A percentile compares a stretch with the other conserved stretches of the same genome.
Evolutionary conservation across 805 yeast species (phyloP).

Genomic region (Ogataea paradorogensis): DNA sequence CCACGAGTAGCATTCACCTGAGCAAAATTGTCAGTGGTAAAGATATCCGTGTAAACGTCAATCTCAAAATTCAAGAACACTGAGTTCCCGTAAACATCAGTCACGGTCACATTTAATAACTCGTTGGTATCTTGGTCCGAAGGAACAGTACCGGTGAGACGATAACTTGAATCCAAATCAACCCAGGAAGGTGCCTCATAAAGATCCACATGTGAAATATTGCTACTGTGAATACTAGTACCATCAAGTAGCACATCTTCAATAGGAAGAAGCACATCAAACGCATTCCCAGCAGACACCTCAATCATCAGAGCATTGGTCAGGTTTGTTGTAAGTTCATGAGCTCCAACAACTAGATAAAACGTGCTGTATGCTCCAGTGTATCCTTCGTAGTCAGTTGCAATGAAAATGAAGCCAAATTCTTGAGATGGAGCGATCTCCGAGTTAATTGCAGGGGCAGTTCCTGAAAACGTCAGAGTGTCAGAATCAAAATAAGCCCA

Average conservation of each 20-base stretch:
- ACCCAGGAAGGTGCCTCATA: conserved; percentile 62
- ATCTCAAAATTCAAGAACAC: conserved; percentile 58
- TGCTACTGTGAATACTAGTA: conserved; percentile 39
- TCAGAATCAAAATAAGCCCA: conserved; percentile 75
- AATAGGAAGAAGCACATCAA: conserved; percentile 61
- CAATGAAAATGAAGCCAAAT: conserved; percentile 70
- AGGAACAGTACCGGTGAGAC: conserved; percentile 59
- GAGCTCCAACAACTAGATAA: conserved; percentile 81
- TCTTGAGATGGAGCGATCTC: conserved; percentile 81
- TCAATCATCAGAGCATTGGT: conserved; percentile 57
- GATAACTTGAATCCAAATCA: conserved; percentile 36
- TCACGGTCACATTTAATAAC: conserved; percentile 51
- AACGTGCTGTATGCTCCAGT: conserved; percentile 70
- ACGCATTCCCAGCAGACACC: conserved; percentile 59
- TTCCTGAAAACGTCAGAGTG: conserved; percentile 71
- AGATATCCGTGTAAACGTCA: conserved; percentile 50
- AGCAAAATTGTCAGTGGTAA: conserved; percentile 51
- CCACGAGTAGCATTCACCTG: conserved; percentile 69
- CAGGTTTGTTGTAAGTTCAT: conserved; percentile 66
- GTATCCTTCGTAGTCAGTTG: conserved; percentile 72
- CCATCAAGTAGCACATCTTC: conserved; percentile 64
- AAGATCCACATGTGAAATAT: conserved; percentile 53
- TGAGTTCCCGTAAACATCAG: conserved; percentile 58
- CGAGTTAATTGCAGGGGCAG: conserved; percentile 84
- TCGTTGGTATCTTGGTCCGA: conserved; percentile 36